Evolutionary conservation across 345 rosid genomes (phyloP).

Genomic region (Rhodomyrtus tomentosa): DNA sequence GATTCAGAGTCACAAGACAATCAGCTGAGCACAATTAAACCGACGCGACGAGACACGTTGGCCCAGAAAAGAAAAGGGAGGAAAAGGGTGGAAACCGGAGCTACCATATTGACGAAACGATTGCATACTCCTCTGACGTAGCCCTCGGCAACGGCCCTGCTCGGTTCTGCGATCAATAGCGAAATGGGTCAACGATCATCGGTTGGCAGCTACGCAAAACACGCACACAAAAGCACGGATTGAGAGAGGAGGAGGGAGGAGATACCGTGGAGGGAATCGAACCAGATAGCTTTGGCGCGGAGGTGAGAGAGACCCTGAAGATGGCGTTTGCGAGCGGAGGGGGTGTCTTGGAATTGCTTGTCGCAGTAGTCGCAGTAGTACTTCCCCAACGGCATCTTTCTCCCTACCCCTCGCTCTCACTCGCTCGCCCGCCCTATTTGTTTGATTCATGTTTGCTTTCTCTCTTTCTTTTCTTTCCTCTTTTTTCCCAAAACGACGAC

Average conservation of each 20-base stretch:
- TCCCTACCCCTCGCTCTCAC: neutral
- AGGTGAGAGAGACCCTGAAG: conserved; percentile 72
- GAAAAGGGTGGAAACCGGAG: neutral
- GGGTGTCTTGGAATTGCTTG: conserved; percentile 82
- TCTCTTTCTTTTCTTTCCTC: no score
- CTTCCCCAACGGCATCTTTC: conserved; percentile 53
- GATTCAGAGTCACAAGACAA: no score
- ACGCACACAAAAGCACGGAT: neutral
- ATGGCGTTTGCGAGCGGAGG: conserved; percentile 70
- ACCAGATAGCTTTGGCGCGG: conserved; percentile 82
- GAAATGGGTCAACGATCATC: neutral
- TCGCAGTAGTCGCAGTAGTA: conserved; percentile 92
- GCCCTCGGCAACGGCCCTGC: conserved; percentile 12
- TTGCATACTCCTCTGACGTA: conserved; percentile 44
- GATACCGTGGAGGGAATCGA: conserved; percentile 13
- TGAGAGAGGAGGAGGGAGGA: neutral
- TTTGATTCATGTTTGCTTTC: no score
- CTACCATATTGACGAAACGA: conserved; percentile 51
- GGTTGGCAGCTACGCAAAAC: neutral
- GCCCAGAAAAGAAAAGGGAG: neutral
- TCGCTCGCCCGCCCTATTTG: neutral
- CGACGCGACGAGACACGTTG: neutral
- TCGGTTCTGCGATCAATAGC: conserved; percentile 9
- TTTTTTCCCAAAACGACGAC: no score
- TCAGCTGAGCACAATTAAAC: neutral